Evolutionary conservation across 345 rosid species (phyloP).

Genomic region (Murraya koenigii): DNA sequence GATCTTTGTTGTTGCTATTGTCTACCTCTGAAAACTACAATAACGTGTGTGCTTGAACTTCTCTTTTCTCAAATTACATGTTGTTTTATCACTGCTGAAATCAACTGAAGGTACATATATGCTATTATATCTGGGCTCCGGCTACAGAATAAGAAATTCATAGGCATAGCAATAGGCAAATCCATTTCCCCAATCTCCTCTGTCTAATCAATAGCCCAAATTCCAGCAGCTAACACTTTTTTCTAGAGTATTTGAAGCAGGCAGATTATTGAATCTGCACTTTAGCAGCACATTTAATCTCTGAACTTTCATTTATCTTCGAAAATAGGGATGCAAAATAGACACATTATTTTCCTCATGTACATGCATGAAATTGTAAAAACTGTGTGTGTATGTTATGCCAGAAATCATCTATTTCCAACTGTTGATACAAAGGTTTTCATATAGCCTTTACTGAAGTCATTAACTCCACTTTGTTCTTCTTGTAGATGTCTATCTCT

Average conservation of each 20-base stretch:
- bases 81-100: background rate
- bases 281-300: background rate
- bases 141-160: background rate
- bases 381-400: background rate
- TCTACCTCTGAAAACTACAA: background rate
- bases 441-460: background rate
- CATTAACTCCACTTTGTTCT: slow-evolving; percentile 13
- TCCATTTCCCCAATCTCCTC: background rate
- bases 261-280: background rate
- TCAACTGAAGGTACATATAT: background rate
- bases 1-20: background rate
- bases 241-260: background rate
- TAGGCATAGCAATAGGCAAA: background rate
- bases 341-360: background rate
- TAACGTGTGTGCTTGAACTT: background rate
- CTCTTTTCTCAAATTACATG: background rate
- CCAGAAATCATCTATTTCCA: background rate
- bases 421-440: background rate
- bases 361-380: background rate
- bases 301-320: background rate
- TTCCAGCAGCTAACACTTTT: background rate
- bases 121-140: background rate
- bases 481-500: slow-evolving; percentile 70
- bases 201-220: background rate
- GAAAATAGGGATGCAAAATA: background rate